phyloP scores from a whole-genome alignment of 306 rosid genomes.

The Malus fusca region DNA sequence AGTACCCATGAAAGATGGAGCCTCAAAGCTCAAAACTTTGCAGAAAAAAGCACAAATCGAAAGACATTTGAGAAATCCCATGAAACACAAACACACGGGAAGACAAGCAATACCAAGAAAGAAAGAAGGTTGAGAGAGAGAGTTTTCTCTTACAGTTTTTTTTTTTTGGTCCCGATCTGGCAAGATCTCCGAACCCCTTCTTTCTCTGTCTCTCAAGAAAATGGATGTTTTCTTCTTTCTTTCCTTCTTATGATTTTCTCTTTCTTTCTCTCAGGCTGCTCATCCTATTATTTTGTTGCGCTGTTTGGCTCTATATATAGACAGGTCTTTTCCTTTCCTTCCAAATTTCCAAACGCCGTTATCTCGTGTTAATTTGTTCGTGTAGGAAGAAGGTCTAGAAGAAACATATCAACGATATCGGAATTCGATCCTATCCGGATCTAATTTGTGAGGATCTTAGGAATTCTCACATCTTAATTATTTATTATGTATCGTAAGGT shows the following conservation, averaged over 20 bases:
- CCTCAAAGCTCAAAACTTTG: slow-evolving; percentile 17
- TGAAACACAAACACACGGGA: neutral
- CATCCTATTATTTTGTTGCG: slow-evolving; percentile 9
- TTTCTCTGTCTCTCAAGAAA: slow-evolving; percentile 3
- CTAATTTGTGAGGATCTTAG: no score
- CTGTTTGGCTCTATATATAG: slow-evolving; percentile 40
- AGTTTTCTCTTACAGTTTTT: slow-evolving; percentile 21
- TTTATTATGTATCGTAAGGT: no score
- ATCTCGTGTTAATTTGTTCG: neutral
- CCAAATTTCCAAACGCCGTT: neutral
- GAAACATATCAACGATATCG: neutral
- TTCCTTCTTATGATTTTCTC: neutral
- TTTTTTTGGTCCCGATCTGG: slow-evolving; percentile 43
- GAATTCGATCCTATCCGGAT: no score
- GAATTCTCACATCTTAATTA: no score
- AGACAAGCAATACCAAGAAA: neutral
- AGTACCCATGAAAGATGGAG: neutral
- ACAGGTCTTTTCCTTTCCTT: slow-evolving; percentile 6
- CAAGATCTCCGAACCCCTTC: slow-evolving; percentile 39
- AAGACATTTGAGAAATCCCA: slow-evolving; percentile 24
- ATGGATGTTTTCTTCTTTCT: slow-evolving; percentile 16
- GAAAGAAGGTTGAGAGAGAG: slow-evolving; percentile 6
- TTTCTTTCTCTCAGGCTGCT: slow-evolving; percentile 1
- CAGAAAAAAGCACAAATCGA: slow-evolving; percentile 11
- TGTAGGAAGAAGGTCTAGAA: neutral